Percentiles rank a stretch among this genome's conserved stretches.
Evolutionary conservation across 2,329 filamentous ascomycete genomes (phyloP).

Genomic region (Fusarium sp.): DNA sequence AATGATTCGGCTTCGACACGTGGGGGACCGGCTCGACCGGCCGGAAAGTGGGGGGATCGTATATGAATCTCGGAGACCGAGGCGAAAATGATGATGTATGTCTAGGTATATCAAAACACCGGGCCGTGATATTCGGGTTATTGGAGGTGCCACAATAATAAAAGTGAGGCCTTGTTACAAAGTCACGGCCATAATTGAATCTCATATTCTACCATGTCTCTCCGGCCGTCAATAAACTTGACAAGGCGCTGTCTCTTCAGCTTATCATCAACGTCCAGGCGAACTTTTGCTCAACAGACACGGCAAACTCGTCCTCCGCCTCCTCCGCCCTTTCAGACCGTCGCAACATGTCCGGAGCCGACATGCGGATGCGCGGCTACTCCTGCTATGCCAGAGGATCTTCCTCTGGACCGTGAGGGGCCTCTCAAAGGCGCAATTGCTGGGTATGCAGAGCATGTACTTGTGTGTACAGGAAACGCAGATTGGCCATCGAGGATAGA

Average conservation of each 20-base stretch:
- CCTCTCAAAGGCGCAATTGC: constrained; percentile 80
- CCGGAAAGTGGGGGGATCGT: constrained; percentile 39
- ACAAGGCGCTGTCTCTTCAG: constrained; percentile 14
- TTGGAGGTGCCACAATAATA: background rate
- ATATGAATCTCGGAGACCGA: constrained; percentile 35
- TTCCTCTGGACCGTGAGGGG: constrained; percentile 78
- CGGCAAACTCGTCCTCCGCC: constrained; percentile 27
- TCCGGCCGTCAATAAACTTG: constrained; percentile 25
- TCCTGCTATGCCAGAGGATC: constrained; percentile 69
- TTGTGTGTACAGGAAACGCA: constrained; percentile 81
- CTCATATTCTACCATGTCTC: constrained; percentile 19
- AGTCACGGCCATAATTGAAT: background rate
- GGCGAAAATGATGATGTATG: constrained; percentile 26
- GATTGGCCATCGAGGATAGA: constrained; percentile 90
- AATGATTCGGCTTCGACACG: constrained; percentile 20
- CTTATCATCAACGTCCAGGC: constrained; percentile 5
- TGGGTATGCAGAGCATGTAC: constrained; percentile 80
- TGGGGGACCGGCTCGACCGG: constrained; percentile 33
- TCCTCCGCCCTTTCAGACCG: constrained; percentile 53
- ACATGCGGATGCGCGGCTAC: constrained; percentile 79
- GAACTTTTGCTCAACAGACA: constrained; percentile 28
- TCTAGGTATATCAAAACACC: constrained; percentile 21
- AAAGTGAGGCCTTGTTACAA: background rate
- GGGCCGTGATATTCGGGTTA: constrained; percentile 25
- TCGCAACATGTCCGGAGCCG: constrained; percentile 74